These are phyloP conservation scores for Theobroma grandiflorum DNA, from an alignment of 441 rosid species.

Conservation along the genomic window DNA sequence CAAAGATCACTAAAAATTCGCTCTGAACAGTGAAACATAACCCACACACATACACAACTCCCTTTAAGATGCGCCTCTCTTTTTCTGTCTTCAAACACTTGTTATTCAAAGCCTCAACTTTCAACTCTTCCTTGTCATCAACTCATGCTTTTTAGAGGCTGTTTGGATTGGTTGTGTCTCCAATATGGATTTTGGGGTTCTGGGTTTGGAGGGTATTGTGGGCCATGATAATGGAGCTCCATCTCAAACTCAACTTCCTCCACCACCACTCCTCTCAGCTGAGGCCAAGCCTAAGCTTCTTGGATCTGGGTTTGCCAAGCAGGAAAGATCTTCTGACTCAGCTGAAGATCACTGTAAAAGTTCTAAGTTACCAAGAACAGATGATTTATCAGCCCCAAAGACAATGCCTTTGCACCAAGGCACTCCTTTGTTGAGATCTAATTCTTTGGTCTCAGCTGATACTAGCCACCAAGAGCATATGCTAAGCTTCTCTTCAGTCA, in stretches of 20 bases:
- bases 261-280: background rate
- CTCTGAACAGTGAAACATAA: constrained; percentile 17
- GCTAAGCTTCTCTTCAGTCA: constrained; percentile 69
- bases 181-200: constrained; percentile 65
- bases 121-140: constrained; percentile 43
- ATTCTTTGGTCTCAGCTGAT: constrained; percentile 41
- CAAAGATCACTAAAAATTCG: constrained; percentile 32
- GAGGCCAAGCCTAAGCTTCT: constrained; percentile 41
- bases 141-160: constrained; percentile 45
- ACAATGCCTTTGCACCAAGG: constrained; percentile 59
- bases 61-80: constrained; percentile 41
- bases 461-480: constrained; percentile 59
- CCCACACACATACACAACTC: constrained; percentile 16
- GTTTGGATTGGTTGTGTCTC: constrained; percentile 33
- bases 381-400: constrained; percentile 41
- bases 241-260: constrained; percentile 32
- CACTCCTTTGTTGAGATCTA: constrained; percentile 60
- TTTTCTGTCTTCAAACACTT: constrained; percentile 32
- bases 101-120: constrained; percentile 36
- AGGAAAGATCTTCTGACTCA: constrained; percentile 57
- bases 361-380: constrained; percentile 52
- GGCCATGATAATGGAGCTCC: constrained; percentile 42
- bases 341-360: constrained; percentile 59
- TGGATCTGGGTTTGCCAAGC: constrained; percentile 60
- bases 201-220: constrained; percentile 55